Conservation (phyloP, 2,329 filamentous ascomycete species). For the Fusarium phyllophilum region DNA sequence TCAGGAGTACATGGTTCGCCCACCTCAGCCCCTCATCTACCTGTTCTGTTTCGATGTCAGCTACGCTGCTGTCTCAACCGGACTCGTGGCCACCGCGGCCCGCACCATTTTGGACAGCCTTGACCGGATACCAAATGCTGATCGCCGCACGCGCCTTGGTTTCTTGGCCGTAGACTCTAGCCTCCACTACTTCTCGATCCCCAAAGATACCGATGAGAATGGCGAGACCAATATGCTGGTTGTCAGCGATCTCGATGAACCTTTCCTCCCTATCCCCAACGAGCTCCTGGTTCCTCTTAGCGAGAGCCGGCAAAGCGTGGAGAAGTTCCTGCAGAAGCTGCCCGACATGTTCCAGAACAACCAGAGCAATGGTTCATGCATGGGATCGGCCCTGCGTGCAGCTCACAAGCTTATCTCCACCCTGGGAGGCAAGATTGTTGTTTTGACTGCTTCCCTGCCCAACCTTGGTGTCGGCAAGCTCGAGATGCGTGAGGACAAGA, state of each 20-base stretch:
- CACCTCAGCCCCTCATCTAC: constrained; percentile 94
- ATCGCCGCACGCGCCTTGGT: constrained; percentile 88
- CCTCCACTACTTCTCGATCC: constrained; percentile 95
- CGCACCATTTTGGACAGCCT: constrained; percentile 95
- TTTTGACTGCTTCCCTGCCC: constrained; percentile 88
- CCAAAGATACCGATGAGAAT: constrained; percentile 85
- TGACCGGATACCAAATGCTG: constrained; percentile 97
- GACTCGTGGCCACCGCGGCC: constrained; percentile 89
- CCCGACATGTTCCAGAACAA: constrained; percentile 98
- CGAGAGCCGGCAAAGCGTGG: constrained; percentile 90
- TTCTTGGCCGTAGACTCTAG: constrained; percentile 96
- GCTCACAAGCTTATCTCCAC: constrained; percentile 96
- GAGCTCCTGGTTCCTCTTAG: constrained; percentile 90
- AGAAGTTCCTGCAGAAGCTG: constrained; percentile 88
- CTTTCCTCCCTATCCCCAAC: constrained; percentile 92
- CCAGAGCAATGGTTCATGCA: constrained; percentile 87
- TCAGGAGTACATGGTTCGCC: constrained; percentile 99
- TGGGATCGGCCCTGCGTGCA: constrained; percentile 91
- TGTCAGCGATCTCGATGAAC: constrained; percentile 93
- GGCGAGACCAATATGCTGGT: constrained; percentile 91
- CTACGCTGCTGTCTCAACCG: constrained; percentile 88
- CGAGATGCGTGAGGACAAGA: constrained; percentile 96
- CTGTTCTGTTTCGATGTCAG: constrained; percentile 96
- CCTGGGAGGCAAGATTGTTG: constrained; percentile 93
- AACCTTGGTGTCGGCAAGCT: constrained; percentile 91